phyloP scores from a whole-genome alignment of 768 basidiomycete genomes.

The Tylopilus sp. region DNA sequence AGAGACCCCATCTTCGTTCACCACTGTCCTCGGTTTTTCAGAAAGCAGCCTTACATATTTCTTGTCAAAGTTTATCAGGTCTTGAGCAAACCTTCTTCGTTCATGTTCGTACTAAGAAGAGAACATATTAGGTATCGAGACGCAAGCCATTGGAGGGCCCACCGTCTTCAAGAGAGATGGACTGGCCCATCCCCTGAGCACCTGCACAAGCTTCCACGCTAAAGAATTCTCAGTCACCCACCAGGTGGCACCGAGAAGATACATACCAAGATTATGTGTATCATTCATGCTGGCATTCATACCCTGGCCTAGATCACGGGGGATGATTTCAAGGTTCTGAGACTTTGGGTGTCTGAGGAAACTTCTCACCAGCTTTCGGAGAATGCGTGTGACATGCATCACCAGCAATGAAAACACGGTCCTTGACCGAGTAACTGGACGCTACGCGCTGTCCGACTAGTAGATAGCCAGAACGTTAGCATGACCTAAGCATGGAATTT shows the following conservation, averaged over 20 bases:
- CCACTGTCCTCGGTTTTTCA: constrained; percentile 53
- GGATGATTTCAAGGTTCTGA: not conserved
- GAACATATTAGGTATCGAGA: not conserved
- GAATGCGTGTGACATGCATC: constrained; percentile 73
- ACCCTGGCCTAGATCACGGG: constrained; percentile 50
- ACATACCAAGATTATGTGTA: constrained; percentile 62
- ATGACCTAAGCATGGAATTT: not conserved
- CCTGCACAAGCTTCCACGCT: constrained; percentile 48
- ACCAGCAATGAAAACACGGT: constrained; percentile 72
- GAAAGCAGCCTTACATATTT: constrained; percentile 64
- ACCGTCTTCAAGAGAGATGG: constrained; percentile 40
- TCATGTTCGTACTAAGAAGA: constrained; percentile 61
- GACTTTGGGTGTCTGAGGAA: not conserved
- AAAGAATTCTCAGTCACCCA: constrained; percentile 43
- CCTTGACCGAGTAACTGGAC: constrained; percentile 51
- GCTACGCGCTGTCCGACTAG: constrained; percentile 74
- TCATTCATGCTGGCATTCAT: constrained; percentile 79
- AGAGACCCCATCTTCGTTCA: constrained; percentile 30
- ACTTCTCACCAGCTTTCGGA: constrained; percentile 52
- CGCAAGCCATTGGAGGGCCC: constrained; percentile 3
- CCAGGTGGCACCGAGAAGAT: constrained; percentile 38
- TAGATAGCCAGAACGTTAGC: not conserved
- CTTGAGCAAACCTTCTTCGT: constrained; percentile 63
- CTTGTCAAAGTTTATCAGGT: constrained; percentile 69
- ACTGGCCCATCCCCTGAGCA: constrained; percentile 40